Percentiles rank a stretch among this genome's conserved stretches.
Evolutionary conservation across 345 rosid genomes (phyloP).

Genomic region (Populus ilicifolia): DNA sequence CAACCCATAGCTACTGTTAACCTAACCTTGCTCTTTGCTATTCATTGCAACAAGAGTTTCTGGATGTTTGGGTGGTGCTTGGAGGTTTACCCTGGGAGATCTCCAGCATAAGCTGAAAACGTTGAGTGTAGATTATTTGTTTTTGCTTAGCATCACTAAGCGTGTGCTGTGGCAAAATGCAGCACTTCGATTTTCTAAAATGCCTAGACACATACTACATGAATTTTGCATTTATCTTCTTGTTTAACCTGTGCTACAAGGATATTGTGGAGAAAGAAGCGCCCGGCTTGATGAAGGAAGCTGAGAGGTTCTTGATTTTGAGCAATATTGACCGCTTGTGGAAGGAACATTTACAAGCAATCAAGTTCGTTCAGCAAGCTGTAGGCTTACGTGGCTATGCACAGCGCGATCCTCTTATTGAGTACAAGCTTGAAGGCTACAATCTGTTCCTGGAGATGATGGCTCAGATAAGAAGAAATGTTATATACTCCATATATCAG

Average conservation of each 20-base stretch:
- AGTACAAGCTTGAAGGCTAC: conserved; percentile 95
- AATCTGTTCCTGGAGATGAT: conserved; percentile 94
- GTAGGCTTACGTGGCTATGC: conserved; percentile 97
- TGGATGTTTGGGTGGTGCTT: too few species aligned
- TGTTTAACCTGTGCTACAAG: conserved; percentile 28
- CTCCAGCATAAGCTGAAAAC: background rate
- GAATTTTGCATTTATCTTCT: background rate
- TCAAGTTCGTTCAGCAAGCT: conserved; percentile 94
- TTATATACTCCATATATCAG: conserved; percentile 95
- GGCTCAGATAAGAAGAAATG: conserved; percentile 95
- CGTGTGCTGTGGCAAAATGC: too few species aligned
- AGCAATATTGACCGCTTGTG: conserved; percentile 92
- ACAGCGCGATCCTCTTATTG: conserved; percentile 92
- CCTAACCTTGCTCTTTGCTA: too few species aligned
- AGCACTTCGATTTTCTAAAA: too few species aligned
- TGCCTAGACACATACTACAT: background rate
- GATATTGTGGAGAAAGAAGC: conserved; percentile 76
- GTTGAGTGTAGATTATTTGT: background rate
- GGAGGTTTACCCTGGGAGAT: too few species aligned
- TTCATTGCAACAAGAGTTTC: too few species aligned
- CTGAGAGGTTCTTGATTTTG: conserved; percentile 78
- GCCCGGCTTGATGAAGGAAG: conserved; percentile 87
- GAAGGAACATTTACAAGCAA: conserved; percentile 97
- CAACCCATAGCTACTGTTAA: background rate
- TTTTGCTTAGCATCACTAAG: background rate